These are phyloP conservation scores for Letharia columbiana DNA, from an alignment of 495 filamentous ascomycete species.

Conservation along the genomic window DNA sequence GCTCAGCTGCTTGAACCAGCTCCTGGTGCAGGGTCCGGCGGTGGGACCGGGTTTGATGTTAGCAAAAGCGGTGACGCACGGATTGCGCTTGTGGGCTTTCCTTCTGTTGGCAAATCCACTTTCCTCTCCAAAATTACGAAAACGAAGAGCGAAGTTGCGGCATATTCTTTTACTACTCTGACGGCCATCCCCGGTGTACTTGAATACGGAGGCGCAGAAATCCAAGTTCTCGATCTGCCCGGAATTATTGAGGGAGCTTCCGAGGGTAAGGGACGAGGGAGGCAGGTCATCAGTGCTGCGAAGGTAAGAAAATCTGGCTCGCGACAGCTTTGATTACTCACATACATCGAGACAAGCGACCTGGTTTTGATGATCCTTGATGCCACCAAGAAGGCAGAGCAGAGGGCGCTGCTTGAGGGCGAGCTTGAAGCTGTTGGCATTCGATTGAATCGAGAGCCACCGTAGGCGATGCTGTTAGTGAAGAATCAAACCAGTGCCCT, in stretches of 20 bases:
- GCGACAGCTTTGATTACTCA: constrained; percentile 2
- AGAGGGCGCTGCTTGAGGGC: constrained; percentile 78
- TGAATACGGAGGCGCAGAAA: constrained; percentile 97
- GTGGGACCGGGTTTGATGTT: constrained; percentile 86
- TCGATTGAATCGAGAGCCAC: constrained; percentile 82
- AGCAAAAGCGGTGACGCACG: constrained; percentile 95
- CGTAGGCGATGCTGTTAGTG: constrained; percentile 41
- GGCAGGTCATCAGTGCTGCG: constrained; percentile 97
- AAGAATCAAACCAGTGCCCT: neutral
- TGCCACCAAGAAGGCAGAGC: constrained; percentile 93
- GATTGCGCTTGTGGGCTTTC: constrained; percentile 95
- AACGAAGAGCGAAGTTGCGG: constrained; percentile 91
- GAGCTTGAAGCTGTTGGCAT: constrained; percentile 97
- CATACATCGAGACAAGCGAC: constrained; percentile 67
- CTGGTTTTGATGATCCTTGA: constrained; percentile 95
- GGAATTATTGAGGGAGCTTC: constrained; percentile 98
- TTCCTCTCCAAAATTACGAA: constrained; percentile 99
- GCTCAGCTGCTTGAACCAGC: constrained; percentile 92
- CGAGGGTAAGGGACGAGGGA: constrained; percentile 91
- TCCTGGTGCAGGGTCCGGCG: constrained; percentile 62
- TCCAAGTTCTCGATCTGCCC: constrained; percentile 95
- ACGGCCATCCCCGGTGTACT: constrained; percentile 97
- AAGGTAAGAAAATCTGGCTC: constrained; percentile 41
- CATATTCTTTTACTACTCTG: constrained; percentile 95
- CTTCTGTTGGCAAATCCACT: constrained; percentile 97